A percentile compares a stretch with the other conserved stretches of the same genome.
Conservation (phyloP, 2,329 filamentous ascomycete genomes). For the Eutypa lata region DNA sequence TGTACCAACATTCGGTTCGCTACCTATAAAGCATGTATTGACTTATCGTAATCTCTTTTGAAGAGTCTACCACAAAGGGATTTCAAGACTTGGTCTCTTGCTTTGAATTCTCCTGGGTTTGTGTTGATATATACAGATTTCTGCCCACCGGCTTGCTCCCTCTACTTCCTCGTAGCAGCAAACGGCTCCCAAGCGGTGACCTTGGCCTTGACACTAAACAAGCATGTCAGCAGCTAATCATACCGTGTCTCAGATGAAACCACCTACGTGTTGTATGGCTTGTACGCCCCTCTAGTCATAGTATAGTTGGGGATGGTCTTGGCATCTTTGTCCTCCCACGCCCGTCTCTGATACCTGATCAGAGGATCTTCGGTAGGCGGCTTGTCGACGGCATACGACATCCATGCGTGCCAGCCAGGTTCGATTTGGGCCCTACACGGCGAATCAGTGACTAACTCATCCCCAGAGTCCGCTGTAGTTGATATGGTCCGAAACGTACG, state of each 20-base stretch:
- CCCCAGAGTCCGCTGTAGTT: background rate
- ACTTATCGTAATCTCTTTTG: no score
- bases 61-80: no score
- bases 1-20: no score
- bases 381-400: constrained; percentile 88
- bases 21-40: no score
- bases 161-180: constrained; percentile 26
- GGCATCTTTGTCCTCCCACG: constrained; percentile 72
- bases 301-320: constrained; percentile 73
- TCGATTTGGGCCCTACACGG: constrained; percentile 71
- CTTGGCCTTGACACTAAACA: constrained; percentile 50
- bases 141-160: background rate
- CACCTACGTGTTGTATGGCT: constrained; percentile 91
- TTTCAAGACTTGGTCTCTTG: no score
- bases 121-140: constrained; percentile 14
- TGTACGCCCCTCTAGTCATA: constrained; percentile 74
- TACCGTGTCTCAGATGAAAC: background rate
- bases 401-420: constrained; percentile 97
- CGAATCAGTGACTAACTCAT: constrained; percentile 8
- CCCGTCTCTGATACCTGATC: constrained; percentile 61
- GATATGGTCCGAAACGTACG: constrained; percentile 44
- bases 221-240: background rate
- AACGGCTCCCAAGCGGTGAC: constrained; percentile 49
- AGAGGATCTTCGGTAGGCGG: constrained; percentile 75
- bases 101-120: background rate